Conservation (phyloP, 2,329 filamentous ascomycete genomes). For the Zalaria sp. region DNA sequence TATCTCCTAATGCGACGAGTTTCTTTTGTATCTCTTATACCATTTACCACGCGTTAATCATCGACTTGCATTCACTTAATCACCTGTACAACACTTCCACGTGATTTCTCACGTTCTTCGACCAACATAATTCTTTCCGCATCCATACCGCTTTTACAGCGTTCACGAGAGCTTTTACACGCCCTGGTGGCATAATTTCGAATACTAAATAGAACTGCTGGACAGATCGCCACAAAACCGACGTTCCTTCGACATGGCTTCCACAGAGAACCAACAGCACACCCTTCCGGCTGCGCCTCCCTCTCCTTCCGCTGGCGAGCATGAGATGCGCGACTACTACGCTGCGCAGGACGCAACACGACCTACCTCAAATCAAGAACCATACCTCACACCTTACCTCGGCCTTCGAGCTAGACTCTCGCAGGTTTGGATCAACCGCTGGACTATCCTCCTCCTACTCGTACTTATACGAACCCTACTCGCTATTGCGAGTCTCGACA, state of each 20-base stretch:
- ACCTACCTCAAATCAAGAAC: conserved; percentile 47
- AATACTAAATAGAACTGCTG: conserved; percentile 7
- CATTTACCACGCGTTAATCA: too few species aligned
- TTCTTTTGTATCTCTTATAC: conserved; percentile 6
- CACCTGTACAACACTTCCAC: too few species aligned
- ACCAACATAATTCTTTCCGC: too few species aligned
- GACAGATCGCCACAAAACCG: conserved; percentile 6
- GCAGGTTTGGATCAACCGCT: conserved; percentile 94
- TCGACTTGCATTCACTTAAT: too few species aligned
- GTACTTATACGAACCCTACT: conserved; percentile 72
- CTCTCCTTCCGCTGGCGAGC: conserved; percentile 45
- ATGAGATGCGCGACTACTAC: conserved; percentile 49
- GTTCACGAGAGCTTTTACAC: too few species aligned
- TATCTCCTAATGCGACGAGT: conserved; percentile 9
- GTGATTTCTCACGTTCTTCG: too few species aligned
- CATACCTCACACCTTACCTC: conserved; percentile 76
- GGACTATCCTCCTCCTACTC: conserved; percentile 81
- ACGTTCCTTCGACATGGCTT: conserved; percentile 26
- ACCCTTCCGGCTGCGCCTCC: conserved; percentile 40
- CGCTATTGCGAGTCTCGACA: conserved; percentile 56
- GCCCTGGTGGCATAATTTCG: neutral
- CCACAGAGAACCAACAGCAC: conserved; percentile 38
- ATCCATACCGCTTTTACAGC: too few species aligned
- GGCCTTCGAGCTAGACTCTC: conserved; percentile 79
- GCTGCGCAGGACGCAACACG: conserved; percentile 39